Base-by-base conservation (phyloP, 2,329 filamentous ascomycete genomes). In the Pseudophaeomoniella oleicola region DNA sequence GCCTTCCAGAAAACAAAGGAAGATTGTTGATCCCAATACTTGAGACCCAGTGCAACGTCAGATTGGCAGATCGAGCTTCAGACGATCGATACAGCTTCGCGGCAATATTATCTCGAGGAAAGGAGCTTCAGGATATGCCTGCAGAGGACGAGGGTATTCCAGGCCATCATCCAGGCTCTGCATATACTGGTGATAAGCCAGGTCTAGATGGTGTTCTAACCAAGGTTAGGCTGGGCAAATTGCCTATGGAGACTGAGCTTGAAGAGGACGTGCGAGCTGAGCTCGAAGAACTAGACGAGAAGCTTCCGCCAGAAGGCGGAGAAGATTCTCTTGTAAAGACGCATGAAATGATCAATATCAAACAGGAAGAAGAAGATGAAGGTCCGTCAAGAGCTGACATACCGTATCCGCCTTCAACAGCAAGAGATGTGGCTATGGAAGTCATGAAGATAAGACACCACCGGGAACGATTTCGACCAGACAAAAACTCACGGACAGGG, bases 381-480 rank as follows among this genome's bases (percentile, higher is more conserved):
- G 83, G 71, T 0, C 87, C 87, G 2, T 78, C 66, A 34, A 74
- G 87, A 31, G 69, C 79, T 12, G 80, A 87, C 16, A 72, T 96
- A 15, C 88, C 90, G 2, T 74, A 92, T 15, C 90, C 90, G 1
- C 81, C 86, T 4, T 92, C 88, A 0, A 74, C 86, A 13, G 85
- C 86, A 3, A 73, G 87, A 42, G 90, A 98, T 49, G 86, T 98
- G 5, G 75, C 84, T 17, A 83, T 94, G 63, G 90, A 96, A 57
- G 86, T 96, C 49, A 84, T 90, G 51, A 90, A 88, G 54, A 76
- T 96, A 6, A 83, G 85, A 45, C 90, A 98, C 57, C 84, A 93
- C 50, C 77, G 90, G 15, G 88, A 96, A 50, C 74, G 88, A 13
- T 93, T 94, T 56, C 81, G 76, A 52, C 88, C 96, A 39, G 83